Conservation (phyloP, 495 filamentous ascomycete species). For the Xanthoparmelia taractica region DNA sequence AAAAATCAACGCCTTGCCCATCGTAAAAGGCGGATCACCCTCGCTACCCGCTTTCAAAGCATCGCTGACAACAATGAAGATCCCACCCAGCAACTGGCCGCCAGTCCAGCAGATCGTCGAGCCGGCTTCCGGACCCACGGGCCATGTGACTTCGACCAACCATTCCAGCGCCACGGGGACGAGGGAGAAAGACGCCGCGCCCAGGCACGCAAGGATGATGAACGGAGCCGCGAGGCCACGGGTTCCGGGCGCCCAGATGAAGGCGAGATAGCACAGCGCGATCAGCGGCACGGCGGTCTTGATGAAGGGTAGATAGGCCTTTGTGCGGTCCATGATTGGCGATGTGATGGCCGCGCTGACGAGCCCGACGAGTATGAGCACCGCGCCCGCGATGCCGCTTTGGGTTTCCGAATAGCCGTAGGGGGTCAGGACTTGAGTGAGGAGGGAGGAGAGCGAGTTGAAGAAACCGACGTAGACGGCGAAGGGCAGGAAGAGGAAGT, state of each 20-base stretch:
- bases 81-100: conserved; percentile 60
- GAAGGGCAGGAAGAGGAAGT: conserved; percentile 69
- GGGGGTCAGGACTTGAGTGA: conserved; percentile 83
- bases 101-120: conserved; percentile 76
- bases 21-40: conserved; percentile 55
- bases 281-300: conserved; percentile 69
- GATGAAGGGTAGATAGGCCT: conserved; percentile 68
- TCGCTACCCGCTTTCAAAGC: conserved; percentile 57
- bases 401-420: conserved; percentile 73
- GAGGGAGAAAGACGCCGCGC: conserved; percentile 70
- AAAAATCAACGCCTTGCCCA: conserved; percentile 70
- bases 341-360: conserved; percentile 64
- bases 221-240: conserved; percentile 62
- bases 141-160: conserved; percentile 76
- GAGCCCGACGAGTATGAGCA: conserved; percentile 82
- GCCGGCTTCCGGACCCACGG: conserved; percentile 79
- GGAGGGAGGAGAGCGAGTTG: conserved; percentile 79
- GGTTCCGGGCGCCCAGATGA: conserved; percentile 74
- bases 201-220: conserved; percentile 61
- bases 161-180: conserved; percentile 83
- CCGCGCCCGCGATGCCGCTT: conserved; percentile 79
- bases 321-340: conserved; percentile 77
- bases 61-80: conserved; percentile 77
- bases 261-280: conserved; percentile 60
- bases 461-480: conserved; percentile 83